Evolutionary conservation across 2,329 filamentous ascomycete genomes (phyloP), one percentile per base, ranked within the genome.

Genomic region (Corinectria fuckeliana): DNA sequence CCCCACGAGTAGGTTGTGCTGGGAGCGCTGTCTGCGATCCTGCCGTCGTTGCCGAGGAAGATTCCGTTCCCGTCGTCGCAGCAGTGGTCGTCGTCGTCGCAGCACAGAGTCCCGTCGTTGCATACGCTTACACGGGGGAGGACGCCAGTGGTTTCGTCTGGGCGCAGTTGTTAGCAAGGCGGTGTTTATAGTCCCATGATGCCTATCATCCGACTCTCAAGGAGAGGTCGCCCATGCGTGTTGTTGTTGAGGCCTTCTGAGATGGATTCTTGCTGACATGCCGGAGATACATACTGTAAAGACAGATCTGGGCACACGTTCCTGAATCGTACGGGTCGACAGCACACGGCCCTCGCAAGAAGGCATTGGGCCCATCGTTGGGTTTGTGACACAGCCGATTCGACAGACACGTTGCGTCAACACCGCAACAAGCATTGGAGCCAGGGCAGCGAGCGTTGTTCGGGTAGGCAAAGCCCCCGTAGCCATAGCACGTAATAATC

Each of bases 81-180:
- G 5, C 65, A 68, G 4, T 55, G 53, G 16, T 32, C 34, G 18
- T 67, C 61, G n/a, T 66, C 47, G 9, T 68, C 53, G 18, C 61
- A 68, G n/a, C 63, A 68, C n/a, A 49, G 61, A n/a, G 62, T 64
- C 1, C 66, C 65, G 45, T 68, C 61, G 0, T 56, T 36, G 28
- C 65, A 68, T 18, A 26, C n/a, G 7, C 39, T 51, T 5, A 65
- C 62, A 2, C 65, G 48, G 4, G 64, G 65, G 8, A 67, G 58
- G 3, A 58, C 18, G 8, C 58, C 53, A 4, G 59, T 55, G 5
- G 30, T 54, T 21, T 64, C 60, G 11, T 62, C 61, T 67, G 6
- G 2, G 11, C 7, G 0, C 3, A 26, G 3, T n/a, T 32, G 10
- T 55, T 4, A 4, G n/a, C 53, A 21, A 58, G 26, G 6, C 13